These are phyloP conservation scores for Ajuga reptans DNA, from an alignment of 305 asterid species.

Conservation along the genomic window DNA sequence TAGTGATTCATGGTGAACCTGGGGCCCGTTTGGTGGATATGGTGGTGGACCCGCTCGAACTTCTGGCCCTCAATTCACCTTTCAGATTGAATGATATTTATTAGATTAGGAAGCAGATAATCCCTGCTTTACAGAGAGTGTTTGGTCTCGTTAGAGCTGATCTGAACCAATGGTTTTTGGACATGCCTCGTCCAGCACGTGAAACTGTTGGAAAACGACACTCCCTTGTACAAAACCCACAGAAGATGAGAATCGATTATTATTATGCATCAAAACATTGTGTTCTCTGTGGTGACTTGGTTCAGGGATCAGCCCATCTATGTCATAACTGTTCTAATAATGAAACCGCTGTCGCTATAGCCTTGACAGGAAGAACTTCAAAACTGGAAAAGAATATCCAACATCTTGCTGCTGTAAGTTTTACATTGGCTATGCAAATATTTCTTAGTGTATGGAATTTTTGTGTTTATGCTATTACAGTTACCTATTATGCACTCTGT, in stretches of 20 bases:
- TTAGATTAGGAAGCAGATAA: constrained; percentile 86
- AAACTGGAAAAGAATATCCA: constrained; percentile 75
- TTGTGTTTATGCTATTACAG: neutral
- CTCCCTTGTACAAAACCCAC: constrained; percentile 38
- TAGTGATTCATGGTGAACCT: constrained; percentile 91
- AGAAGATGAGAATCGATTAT: constrained; percentile 67
- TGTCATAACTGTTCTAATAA: constrained; percentile 59
- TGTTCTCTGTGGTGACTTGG: constrained; percentile 66
- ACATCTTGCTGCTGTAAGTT: constrained; percentile 86
- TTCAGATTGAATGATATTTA: constrained; percentile 73
- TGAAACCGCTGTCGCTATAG: constrained; percentile 52
- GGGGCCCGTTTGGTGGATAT: constrained; percentile 86
- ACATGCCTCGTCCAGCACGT: constrained; percentile 75
- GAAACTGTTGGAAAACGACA: constrained; percentile 51
- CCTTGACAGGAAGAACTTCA: constrained; percentile 72
- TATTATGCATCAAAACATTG: constrained; percentile 86
- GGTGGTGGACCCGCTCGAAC: constrained; percentile 85
- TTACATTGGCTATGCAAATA: neutral
- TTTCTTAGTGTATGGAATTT: neutral
- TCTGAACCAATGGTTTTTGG: constrained; percentile 75
- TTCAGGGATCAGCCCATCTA: constrained; percentile 57
- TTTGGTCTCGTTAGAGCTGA: constrained; percentile 91
- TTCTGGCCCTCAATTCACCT: constrained; percentile 65
- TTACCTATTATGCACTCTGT: neutral
- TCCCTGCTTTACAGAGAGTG: constrained; percentile 84